Conservation (phyloP, 306 rosid genomes). For the Pyrus betulifolia region DNA sequence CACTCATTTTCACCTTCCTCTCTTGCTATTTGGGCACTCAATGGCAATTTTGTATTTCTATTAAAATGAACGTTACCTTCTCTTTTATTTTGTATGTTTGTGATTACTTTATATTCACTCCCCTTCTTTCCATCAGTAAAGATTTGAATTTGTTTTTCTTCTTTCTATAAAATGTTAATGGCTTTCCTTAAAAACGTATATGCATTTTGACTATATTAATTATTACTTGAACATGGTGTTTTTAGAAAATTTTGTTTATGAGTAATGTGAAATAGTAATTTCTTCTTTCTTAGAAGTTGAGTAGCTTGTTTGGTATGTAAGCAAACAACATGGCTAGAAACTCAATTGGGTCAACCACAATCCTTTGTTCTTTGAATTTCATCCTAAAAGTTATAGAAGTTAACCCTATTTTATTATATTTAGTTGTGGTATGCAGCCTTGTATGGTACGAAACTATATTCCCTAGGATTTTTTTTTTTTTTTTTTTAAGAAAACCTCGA, state of each 20-base stretch:
- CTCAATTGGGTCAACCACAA: background rate
- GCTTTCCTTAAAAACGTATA: background rate
- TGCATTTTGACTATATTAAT: slow-evolving; percentile 12
- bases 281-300: background rate
- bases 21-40: background rate
- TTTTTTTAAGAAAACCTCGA: no score
- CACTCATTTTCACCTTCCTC: background rate
- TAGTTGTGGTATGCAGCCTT: background rate
- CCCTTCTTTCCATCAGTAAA: background rate
- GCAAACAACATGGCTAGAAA: background rate
- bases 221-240: background rate
- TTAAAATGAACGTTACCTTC: background rate
- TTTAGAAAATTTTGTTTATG: background rate
- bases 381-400: background rate
- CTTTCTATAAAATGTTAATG: background rate
- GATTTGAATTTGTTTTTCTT: background rate
- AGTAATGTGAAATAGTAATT: no score
- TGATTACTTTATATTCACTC: background rate
- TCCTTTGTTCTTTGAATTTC: background rate
- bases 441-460: background rate
- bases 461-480: no score
- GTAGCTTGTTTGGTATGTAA: background rate
- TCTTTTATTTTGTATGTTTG: background rate
- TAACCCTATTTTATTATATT: background rate
- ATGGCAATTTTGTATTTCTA: background rate